Base-by-base conservation (phyloP, 2,329 filamentous ascomycete species). In the Aspergillus sclerotialis region DNA sequence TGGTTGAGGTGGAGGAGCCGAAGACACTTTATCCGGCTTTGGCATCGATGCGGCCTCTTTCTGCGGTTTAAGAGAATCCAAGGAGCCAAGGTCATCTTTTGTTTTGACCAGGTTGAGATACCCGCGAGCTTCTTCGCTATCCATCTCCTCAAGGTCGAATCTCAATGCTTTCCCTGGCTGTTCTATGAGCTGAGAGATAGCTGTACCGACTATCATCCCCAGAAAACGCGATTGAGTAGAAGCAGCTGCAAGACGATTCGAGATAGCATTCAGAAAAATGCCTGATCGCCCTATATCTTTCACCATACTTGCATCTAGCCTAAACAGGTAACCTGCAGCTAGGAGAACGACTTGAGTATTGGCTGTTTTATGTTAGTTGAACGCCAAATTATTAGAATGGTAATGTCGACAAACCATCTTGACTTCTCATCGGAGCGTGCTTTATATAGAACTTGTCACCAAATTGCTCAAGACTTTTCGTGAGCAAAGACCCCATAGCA, bases 391-490 rank as follows among this genome's bases (percentile, higher is more conserved):
- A 21, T 11, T 12, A 4, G 18, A 19, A 13, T 9, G 19, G 18
- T 28, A 9, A 13, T 8, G 8, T 28, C 17, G 15, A 39, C 62
- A 48, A 63, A 84, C 87, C 82, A 73, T 96, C 86, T 71, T 98
- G 92, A 51, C 89, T 84, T 25, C 92, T 55, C n/a, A 84, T 76
- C 4, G 89, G 81, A 0, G 83, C 77, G 59, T 96, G 88, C 38
- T 78, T 84, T 47, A 96, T 87, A 50, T 88, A 94, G 8, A 96
- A 67, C 32, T 83, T 78, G 49, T 95, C 89, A 1, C 86, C 85
- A 57, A 96, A 94, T 31, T 82, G 76, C 25, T 68, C 68, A 31
- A 94, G 65, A 31, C 72, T 76, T 51, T 78, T 85, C 16, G 49
- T 88, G 78, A 36, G 90, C 56, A 23, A 84, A 11, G 49, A 43